Evolutionary conservation across 257 asterid species (phyloP).

Genomic region (Galeopsis tetrahit): DNA sequence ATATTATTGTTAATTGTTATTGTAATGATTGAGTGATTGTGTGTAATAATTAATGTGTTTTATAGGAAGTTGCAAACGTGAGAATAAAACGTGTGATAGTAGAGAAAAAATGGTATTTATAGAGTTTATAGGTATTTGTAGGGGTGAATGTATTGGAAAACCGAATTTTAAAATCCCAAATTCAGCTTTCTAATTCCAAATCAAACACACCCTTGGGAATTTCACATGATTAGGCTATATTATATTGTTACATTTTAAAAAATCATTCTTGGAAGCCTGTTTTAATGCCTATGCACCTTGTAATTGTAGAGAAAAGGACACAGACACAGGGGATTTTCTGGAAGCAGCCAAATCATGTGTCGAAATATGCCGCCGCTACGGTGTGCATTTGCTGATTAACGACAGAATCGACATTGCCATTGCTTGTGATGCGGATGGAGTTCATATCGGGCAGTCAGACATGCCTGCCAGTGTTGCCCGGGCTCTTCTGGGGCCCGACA

Average conservation of each 20-base stretch:
- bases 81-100: too few relatives aligned
- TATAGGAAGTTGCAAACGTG: too few relatives aligned
- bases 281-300: slow-evolving; percentile 15
- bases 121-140: too few relatives aligned
- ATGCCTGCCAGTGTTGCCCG: slow-evolving; percentile 78
- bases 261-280: slow-evolving; percentile 11
- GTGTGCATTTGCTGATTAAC: slow-evolving; percentile 77
- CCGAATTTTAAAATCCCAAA: too few relatives aligned
- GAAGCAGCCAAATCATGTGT: slow-evolving; percentile 80
- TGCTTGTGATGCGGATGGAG: slow-evolving; percentile 92
- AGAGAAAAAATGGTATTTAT: too few relatives aligned
- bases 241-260: not conserved
- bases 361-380: slow-evolving; percentile 60
- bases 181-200: too few relatives aligned
- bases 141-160: too few relatives aligned
- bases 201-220: not conserved
- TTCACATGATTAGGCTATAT: slow-evolving; percentile 7
- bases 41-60: too few relatives aligned
- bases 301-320: slow-evolving; percentile 77
- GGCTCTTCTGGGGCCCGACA: slow-evolving; percentile 80
- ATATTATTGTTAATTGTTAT: too few relatives aligned
- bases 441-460: slow-evolving; percentile 94
- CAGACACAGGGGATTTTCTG: slow-evolving; percentile 72
- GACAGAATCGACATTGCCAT: slow-evolving; percentile 89
- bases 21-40: too few relatives aligned